Evolutionary conservation across 352 stramenopile species (phyloP), one percentile per base, ranked within the genome.

Genomic region (Pythium oligandrum): DNA sequence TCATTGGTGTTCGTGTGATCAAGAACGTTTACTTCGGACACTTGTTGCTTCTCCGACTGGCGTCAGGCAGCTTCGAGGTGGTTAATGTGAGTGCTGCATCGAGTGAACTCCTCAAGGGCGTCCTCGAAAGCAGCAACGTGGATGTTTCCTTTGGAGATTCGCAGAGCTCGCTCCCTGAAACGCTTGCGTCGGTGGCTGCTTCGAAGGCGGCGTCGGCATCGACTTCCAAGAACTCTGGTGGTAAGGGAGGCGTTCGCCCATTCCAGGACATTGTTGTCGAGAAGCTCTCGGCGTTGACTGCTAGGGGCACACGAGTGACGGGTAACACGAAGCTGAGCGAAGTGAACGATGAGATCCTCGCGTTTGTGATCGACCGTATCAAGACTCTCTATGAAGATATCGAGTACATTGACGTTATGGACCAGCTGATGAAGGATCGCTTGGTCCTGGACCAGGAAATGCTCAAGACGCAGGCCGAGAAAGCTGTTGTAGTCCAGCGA

Each of bases 11-110:
- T 6, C 73, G 75, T 26, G 70, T 88, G 30, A 56, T 87, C 40
- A 90, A 88, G 66, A 90, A 83, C 55, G 77, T 90, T 10, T 71
- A 84, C 61, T 79, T 88, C 46, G 83, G 83, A 1, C 80, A 93
- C 39, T 53, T 93, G 44, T 48, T 93, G 60, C 55, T 91, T 6
- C 66, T 90, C n/a, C 77, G 80, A 12, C 66, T 91, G 32, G 76
- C 78, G 38, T 87, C 72, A 1, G 83, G 80, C 9, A 74, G 62
- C 40, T 90, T 90, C 61, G 83, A 91, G 51, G 65, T 93, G 37
- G 73, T 93, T 26, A 91, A 91, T 51, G 70, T 93, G 37, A 90
- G 80, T 36, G 78, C 78, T 10, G 73, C 80, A 3, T 87, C 80
- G 2, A 86, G 73, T 11, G 78, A 90, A 45, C 48, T 90, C 37